A percentile compares a stretch with the other conserved stretches of the same genome.
Evolutionary conservation across 768 basidiomycete genomes (phyloP).

Genomic region (Megacollybia marginata): DNA sequence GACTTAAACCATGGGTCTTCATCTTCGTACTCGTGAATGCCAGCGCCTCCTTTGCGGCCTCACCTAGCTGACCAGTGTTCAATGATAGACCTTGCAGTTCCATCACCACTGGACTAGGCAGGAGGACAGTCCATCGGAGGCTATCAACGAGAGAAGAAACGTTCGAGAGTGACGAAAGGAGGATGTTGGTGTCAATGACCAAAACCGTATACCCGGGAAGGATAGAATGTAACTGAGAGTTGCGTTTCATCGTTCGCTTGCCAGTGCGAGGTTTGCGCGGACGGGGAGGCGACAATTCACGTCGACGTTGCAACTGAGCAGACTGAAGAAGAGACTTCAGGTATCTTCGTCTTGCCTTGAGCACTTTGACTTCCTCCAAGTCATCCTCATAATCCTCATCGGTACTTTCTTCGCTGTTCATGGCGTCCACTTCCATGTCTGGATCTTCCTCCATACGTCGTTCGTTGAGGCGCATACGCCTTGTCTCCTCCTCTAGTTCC

Average conservation of each 20-base stretch:
- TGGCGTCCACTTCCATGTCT: constrained; percentile 53
- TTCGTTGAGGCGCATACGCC: constrained; percentile 56
- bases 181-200: constrained; percentile 91
- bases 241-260: constrained; percentile 20
- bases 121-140: constrained; percentile 76
- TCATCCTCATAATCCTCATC: constrained; percentile 59
- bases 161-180: constrained; percentile 74
- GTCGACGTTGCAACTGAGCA: constrained; percentile 23
- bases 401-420: constrained; percentile 34
- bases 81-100: constrained; percentile 88
- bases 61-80: constrained; percentile 58
- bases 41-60: constrained; percentile 68
- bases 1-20: constrained; percentile 61
- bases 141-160: constrained; percentile 74
- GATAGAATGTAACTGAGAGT: constrained; percentile 42
- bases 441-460: constrained; percentile 35
- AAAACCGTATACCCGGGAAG: constrained; percentile 85
- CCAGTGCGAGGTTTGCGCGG: constrained; percentile 21
- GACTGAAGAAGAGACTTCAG: constrained; percentile 60
- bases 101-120: constrained; percentile 93
- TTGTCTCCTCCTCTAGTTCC: constrained; percentile 59
- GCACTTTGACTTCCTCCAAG: constrained; percentile 63
- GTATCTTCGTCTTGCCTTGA: constrained; percentile 77
- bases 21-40: constrained; percentile 70
- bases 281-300: constrained; percentile 15